Base-by-base conservation (phyloP, 495 filamentous ascomycete genomes). In the Talaromyces liani region DNA sequence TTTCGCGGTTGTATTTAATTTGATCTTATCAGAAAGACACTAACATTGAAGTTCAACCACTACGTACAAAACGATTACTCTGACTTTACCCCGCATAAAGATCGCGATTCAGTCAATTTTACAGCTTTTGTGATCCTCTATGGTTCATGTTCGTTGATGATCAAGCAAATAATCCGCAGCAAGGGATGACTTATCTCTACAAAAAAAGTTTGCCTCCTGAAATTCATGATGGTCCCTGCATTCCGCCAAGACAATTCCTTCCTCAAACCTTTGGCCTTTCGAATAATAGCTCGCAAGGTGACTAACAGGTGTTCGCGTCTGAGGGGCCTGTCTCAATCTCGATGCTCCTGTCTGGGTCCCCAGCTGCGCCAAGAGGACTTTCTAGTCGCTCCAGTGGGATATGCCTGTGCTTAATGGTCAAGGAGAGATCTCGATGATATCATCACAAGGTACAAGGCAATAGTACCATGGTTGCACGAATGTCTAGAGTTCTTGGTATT, bases 161-260 rank as follows among this genome's bases (percentile, higher is more conserved):
- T 36, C 56, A 58, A 25, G 16, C 29, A 33, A 18, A 58, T 58
- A 58, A 58, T 10, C 27, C 31, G 56, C 56, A 58, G 56, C 56
- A 58, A 58, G 56, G 56, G 56, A 14, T 36, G 56, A 6, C 24
- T 34, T 36, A 58, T 58, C 27, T 14, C 55, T 25, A 18, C 12
- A 8, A 34, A 58, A 58, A 18, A 58, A 16, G 27, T 14, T 49
- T 55, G 25, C 24, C 51, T 24, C 20, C 25, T 55, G 51, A 33
- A n/a, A n/a, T 36, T n/a, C 9, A 33, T 58, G 56, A 25, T 18
- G 10, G 56, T 58, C 31, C 27, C 56, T 58, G 56, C 56, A 58
- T 58, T 58, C 56, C 56, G 27, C 31, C 56, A 55, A 55, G 51
- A 55, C 10, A 55, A 27, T 27, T 9, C 14, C 14, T 27, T 20